A percentile compares a stretch with the other conserved stretches of the same genome.
Evolutionary conservation across 345 rosid species (phyloP).

Genomic region (Eucalyptus leucophloia): DNA sequence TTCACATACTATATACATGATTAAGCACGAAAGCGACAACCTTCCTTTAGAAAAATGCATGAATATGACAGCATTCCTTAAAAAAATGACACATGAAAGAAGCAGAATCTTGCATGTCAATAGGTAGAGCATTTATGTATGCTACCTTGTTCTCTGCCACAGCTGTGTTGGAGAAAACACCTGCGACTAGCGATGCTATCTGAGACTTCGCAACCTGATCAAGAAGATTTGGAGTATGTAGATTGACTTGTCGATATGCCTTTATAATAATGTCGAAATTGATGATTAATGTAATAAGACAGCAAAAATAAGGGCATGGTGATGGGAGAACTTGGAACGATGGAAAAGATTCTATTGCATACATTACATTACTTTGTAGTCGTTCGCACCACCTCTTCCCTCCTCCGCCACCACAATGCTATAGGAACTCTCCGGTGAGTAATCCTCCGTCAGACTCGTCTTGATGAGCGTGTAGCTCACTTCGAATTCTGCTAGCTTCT

Average conservation of each 20-base stretch:
- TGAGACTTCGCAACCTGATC: slow-evolving; percentile 61
- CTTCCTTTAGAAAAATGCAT: background rate
- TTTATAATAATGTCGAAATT: background rate
- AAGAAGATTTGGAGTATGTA: background rate
- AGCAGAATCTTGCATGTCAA: background rate
- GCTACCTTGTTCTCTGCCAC: slow-evolving; percentile 86
- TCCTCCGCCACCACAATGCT: slow-evolving; percentile 72
- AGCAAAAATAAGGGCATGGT: background rate
- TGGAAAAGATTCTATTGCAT: slow-evolving; percentile 37
- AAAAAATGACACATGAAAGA: background rate
- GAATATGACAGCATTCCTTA: background rate
- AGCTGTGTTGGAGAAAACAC: slow-evolving; percentile 74
- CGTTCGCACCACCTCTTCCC: slow-evolving; percentile 34
- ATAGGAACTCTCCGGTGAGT: slow-evolving; percentile 67
- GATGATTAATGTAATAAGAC: background rate
- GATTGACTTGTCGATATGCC: background rate
- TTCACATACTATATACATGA: background rate
- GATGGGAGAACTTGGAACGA: background rate
- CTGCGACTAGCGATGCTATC: slow-evolving; percentile 78
- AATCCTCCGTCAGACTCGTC: slow-evolving; percentile 75
- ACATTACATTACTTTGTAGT: slow-evolving; percentile 99
- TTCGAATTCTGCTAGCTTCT: slow-evolving; percentile 56
- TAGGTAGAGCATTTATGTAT: background rate
- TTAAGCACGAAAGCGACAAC: background rate
- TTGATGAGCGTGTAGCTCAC: slow-evolving; percentile 70